These are phyloP conservation scores for Hanseniaspora thailandica DNA, from an alignment of 805 yeast species.

Conservation along the genomic window DNA sequence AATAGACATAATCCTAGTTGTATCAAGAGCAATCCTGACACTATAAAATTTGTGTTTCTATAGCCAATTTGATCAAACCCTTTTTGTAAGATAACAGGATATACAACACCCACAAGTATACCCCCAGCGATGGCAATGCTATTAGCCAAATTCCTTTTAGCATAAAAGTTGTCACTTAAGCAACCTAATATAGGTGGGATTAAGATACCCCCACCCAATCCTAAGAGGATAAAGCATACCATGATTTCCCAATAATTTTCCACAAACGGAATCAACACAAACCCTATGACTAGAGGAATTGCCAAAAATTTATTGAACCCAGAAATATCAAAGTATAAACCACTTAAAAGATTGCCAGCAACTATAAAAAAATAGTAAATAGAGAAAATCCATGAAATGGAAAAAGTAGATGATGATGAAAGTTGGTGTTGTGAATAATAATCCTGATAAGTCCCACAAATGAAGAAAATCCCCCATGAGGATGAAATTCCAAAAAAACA, in stretches of 20 bases:
- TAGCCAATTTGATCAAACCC: constrained; percentile 42
- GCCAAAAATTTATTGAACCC: constrained; percentile 39
- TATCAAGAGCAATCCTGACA: constrained; percentile 30
- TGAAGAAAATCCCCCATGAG: constrained; percentile 53
- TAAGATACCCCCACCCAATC: constrained; percentile 41
- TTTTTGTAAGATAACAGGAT: constrained; percentile 42
- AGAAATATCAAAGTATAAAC: constrained; percentile 47
- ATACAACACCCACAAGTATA: constrained; percentile 51
- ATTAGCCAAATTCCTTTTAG: constrained; percentile 46
- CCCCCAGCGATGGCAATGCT: constrained; percentile 59
- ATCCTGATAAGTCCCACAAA: constrained; percentile 57
- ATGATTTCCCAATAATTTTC: constrained; percentile 45
- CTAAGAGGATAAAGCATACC: constrained; percentile 43
- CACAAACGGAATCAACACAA: constrained; percentile 43
- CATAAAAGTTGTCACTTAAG: constrained; percentile 50
- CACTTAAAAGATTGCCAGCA: constrained; percentile 29
- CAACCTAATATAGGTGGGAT: constrained; percentile 46
- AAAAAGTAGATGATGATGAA: constrained; percentile 33
- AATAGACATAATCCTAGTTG: constrained; percentile 26
- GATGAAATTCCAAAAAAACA: constrained; percentile 42
- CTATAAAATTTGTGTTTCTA: constrained; percentile 46
- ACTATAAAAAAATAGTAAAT: constrained; percentile 23
- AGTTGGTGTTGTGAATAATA: constrained; percentile 47
- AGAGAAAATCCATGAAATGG: constrained; percentile 59
- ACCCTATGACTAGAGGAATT: constrained; percentile 36